phyloP scores from a whole-genome alignment of 2,329 filamentous ascomycete genomes.

The Sphaerulina populicola region DNA sequence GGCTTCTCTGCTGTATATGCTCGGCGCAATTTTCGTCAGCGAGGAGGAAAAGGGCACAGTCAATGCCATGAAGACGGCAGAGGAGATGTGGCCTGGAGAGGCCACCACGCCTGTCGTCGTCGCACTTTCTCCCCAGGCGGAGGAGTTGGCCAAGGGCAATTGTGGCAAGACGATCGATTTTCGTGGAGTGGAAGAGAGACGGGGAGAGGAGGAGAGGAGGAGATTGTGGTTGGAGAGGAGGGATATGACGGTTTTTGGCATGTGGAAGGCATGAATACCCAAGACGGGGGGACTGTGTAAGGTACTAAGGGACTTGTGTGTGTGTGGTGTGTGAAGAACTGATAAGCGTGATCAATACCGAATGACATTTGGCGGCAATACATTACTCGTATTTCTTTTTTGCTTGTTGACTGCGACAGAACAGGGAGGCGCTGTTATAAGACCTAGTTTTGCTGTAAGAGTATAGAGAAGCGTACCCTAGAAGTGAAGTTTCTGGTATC shows the following conservation, averaged over 20 bases:
- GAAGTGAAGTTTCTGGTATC: too few relatives aligned
- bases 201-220: not conserved
- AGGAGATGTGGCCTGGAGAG: not conserved
- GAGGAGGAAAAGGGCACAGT: conserved; percentile 6
- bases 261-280: too few relatives aligned
- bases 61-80: not conserved
- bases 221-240: not conserved
- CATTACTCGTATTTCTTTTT: too few relatives aligned
- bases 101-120: not conserved
- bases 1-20: conserved; percentile 4
- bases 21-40: conserved; percentile 15
- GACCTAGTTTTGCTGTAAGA: too few relatives aligned
- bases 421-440: too few relatives aligned
- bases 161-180: not conserved
- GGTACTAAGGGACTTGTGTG: too few relatives aligned
- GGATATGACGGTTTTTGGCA: not conserved
- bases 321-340: too few relatives aligned
- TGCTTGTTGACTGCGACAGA: too few relatives aligned
- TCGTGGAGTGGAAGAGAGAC: not conserved
- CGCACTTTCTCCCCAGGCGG: not conserved
- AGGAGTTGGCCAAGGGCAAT: not conserved
- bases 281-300: too few relatives aligned
- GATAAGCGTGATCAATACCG: too few relatives aligned
- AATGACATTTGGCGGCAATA: too few relatives aligned
- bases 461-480: too few relatives aligned